phyloP scores from a whole-genome alignment of 129 eudicot genomes.

The Chrysanthemum lavandulifolium region DNA sequence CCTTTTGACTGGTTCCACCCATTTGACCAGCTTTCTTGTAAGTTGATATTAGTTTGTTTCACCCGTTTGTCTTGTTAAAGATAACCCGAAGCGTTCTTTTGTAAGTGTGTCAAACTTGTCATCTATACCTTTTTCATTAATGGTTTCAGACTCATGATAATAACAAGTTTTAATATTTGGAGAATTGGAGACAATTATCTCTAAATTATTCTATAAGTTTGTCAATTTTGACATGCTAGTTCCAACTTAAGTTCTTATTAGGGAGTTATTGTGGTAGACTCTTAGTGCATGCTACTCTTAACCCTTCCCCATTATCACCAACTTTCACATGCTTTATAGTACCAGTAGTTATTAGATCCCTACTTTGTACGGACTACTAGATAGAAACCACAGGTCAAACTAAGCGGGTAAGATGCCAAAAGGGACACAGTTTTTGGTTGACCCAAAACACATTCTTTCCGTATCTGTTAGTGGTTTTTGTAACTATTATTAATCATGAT shows the following conservation, averaged over 20 bases:
- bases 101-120: no score
- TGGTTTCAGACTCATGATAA: constrained; percentile 5
- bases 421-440: neutral
- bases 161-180: neutral
- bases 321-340: neutral
- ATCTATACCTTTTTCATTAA: neutral
- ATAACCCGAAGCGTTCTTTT: neutral
- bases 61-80: neutral
- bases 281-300: neutral
- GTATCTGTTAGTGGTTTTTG: neutral
- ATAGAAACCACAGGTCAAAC: constrained; percentile 8
- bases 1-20: neutral
- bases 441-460: neutral
- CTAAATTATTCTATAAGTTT: neutral
- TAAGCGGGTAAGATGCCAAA: neutral
- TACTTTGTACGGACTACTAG: neutral
- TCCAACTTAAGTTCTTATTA: no score
- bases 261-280: neutral
- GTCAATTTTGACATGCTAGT: constrained; percentile 14
- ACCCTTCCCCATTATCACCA: neutral
- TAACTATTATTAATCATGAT: neutral
- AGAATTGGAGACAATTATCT: neutral
- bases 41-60: neutral
- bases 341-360: neutral
- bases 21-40: neutral